phyloP scores from a whole-genome alignment of 2,329 filamentous ascomycete species.

The Epichloe coenophiala region DNA sequence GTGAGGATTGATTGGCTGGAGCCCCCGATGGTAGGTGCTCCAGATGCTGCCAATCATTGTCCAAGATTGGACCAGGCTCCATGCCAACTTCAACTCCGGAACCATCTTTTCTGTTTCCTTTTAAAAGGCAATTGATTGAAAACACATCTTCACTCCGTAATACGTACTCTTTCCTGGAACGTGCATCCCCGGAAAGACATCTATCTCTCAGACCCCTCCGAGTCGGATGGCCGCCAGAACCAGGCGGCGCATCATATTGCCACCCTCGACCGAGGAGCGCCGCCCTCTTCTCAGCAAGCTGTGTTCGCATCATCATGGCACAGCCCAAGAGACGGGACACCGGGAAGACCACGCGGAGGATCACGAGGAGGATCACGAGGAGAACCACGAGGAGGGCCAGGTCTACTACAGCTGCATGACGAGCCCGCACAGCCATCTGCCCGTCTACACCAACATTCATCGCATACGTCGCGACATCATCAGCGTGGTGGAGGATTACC shows the following conservation, averaged over 20 bases:
- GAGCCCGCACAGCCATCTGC: constrained; percentile 48
- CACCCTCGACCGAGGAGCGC: constrained; percentile 17
- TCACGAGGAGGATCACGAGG: too few relatives aligned
- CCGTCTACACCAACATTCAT: constrained; percentile 69
- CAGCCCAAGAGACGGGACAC: constrained; percentile 13
- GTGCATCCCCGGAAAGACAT: too few relatives aligned
- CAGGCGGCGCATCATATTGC: constrained; percentile 18
- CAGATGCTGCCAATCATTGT: too few relatives aligned
- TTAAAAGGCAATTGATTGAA: too few relatives aligned
- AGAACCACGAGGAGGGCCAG: constrained; percentile 9
- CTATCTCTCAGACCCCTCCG: background rate
- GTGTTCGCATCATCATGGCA: constrained; percentile 16
- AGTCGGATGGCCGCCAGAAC: constrained; percentile 10
- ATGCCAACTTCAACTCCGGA: too few relatives aligned
- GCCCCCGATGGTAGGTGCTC: too few relatives aligned
- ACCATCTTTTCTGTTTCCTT: too few relatives aligned
- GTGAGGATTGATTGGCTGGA: too few relatives aligned
- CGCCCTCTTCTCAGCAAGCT: constrained; percentile 21
- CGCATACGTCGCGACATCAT: constrained; percentile 51
- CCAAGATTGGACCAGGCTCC: too few relatives aligned
- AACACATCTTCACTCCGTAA: too few relatives aligned
- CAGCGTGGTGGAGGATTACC: constrained; percentile 47
- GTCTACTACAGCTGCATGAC: constrained; percentile 41
- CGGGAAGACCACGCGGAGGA: too few relatives aligned
- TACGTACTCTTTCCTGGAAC: too few relatives aligned